phyloP scores from a whole-genome alignment of 1,284 basidiomycete genomes.

The Trametes versicolor region DNA sequence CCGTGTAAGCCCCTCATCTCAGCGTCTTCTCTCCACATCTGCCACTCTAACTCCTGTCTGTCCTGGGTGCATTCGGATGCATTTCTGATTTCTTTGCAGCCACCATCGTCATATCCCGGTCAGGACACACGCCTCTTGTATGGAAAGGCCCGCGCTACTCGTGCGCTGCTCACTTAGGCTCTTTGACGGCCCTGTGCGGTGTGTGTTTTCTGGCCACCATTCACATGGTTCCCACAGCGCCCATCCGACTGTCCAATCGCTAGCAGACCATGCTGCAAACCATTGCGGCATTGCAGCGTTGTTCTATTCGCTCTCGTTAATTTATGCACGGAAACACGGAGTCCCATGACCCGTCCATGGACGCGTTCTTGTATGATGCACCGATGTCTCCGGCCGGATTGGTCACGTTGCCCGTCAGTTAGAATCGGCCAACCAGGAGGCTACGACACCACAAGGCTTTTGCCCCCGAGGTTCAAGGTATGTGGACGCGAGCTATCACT shows the following conservation, averaged over 20 bases:
- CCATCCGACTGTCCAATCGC: slow-evolving; percentile 7
- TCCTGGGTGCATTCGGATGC: background rate
- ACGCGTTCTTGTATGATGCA: background rate
- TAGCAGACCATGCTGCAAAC: background rate
- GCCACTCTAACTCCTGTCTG: slow-evolving; percentile 17
- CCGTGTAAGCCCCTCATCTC: no score
- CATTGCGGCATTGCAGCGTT: background rate
- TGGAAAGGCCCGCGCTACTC: background rate
- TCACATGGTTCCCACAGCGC: slow-evolving; percentile 7
- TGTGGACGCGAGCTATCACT: background rate
- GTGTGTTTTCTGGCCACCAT: background rate
- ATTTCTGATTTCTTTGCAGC: slow-evolving; percentile 2
- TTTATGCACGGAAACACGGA: background rate
- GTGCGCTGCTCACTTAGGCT: slow-evolving; percentile 15
- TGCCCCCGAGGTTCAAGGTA: background rate
- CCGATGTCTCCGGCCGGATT: background rate
- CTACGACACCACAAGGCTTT: background rate
- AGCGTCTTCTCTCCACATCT: background rate
- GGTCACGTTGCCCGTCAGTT: background rate
- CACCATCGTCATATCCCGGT: slow-evolving; percentile 14
- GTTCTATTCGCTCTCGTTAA: background rate
- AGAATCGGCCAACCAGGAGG: background rate
- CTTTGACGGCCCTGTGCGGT: background rate
- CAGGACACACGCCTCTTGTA: no score
- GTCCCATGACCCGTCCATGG: background rate